Evolutionary conservation across 768 basidiomycete genomes (phyloP).

Genomic region (Amanita brunnescens): DNA sequence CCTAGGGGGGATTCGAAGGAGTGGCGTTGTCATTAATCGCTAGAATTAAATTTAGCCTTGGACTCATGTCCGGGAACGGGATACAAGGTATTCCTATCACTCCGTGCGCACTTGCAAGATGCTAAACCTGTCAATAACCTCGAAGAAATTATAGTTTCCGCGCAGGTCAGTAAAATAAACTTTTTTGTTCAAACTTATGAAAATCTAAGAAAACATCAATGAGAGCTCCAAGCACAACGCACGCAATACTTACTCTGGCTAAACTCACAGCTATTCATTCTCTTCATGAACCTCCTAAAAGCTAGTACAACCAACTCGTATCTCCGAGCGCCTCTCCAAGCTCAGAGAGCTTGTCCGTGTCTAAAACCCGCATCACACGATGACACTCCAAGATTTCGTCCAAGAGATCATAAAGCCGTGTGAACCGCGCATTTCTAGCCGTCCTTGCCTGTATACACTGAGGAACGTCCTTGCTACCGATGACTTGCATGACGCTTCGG

Average conservation of each 20-base stretch:
- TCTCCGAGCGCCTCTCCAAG: slow-evolving; percentile 53
- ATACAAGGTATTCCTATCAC: no score
- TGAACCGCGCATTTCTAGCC: slow-evolving; percentile 75
- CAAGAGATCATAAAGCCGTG: slow-evolving; percentile 69
- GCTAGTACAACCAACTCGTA: slow-evolving; percentile 70
- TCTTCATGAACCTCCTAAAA: slow-evolving; percentile 66
- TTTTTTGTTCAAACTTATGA: slow-evolving; percentile 61
- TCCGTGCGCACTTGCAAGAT: no score
- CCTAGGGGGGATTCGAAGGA: no score
- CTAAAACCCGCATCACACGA: slow-evolving; percentile 55
- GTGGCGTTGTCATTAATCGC: no score
- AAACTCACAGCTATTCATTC: slow-evolving; percentile 72
- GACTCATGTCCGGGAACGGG: no score
- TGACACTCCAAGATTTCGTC: slow-evolving; percentile 78
- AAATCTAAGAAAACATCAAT: slow-evolving; percentile 36
- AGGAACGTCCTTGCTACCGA: slow-evolving; percentile 70
- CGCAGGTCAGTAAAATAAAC: no score
- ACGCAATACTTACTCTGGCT: slow-evolving; percentile 59
- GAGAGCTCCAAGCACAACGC: background rate
- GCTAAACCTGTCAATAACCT: no score
- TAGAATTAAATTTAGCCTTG: no score
- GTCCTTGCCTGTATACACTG: slow-evolving; percentile 34
- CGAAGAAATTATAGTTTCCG: background rate
- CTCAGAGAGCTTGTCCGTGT: slow-evolving; percentile 42
- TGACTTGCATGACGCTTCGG: slow-evolving; percentile 49